Conservation (phyloP, 768 basidiomycete species). For the Mycena amicta region DNA sequence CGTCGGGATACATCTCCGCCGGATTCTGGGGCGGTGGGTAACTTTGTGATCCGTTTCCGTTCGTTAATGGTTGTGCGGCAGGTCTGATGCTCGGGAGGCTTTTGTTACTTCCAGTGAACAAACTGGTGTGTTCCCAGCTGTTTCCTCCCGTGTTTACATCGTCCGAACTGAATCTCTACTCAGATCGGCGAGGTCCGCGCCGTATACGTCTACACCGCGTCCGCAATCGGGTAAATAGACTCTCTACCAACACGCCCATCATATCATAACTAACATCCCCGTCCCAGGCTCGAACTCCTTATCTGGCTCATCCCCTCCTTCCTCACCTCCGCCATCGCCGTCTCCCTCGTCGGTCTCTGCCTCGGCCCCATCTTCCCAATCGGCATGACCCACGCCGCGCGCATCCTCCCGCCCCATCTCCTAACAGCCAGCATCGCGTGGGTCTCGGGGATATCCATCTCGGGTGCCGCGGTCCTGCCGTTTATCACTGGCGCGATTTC, state of each 20-base stretch:
- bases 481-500: conserved; percentile 53
- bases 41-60: background rate
- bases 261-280: background rate
- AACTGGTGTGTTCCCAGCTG: conserved; percentile 2
- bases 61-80: background rate
- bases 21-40: conserved; percentile 45
- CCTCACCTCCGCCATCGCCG: conserved; percentile 48
- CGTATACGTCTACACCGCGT: background rate
- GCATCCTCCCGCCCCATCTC: conserved; percentile 57
- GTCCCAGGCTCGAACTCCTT: conserved; percentile 46
- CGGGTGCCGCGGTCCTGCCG: conserved; percentile 54
- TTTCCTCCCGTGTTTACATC: background rate
- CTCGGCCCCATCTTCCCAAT: conserved; percentile 60
- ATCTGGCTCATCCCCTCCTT: conserved; percentile 54
- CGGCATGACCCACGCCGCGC: conserved; percentile 52
- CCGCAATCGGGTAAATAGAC: background rate
- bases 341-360: conserved; percentile 51
- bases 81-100: background rate
- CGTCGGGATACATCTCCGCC: conserved; percentile 45
- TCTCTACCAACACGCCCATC: background rate
- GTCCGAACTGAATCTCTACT: too few species aligned
- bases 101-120: background rate
- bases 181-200: conserved; percentile 1
- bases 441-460: conserved; percentile 54
- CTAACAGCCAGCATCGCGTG: conserved; percentile 46